phyloP scores from a whole-genome alignment of 2,329 filamentous ascomycete species.

The Fusarium foetens region DNA sequence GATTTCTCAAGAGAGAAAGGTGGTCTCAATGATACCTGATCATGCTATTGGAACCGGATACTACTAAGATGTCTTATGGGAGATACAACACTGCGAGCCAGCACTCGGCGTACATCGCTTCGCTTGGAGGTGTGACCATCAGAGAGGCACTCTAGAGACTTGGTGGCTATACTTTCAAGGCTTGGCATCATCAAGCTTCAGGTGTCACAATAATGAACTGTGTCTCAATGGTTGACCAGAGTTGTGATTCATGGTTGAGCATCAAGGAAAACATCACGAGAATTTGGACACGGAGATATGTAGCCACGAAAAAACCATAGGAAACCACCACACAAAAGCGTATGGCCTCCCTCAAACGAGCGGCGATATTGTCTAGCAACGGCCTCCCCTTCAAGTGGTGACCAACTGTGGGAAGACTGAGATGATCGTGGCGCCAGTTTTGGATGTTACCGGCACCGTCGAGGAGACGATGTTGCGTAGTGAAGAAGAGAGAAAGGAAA shows the following conservation, averaged over 20 bases:
- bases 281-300: slow-evolving; percentile 40
- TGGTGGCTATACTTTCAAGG: neutral
- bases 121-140: neutral
- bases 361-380: slow-evolving; percentile 54
- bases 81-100: neutral
- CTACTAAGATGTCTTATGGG: neutral
- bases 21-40: neutral
- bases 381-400: slow-evolving; percentile 30
- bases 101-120: neutral
- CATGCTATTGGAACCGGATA: neutral
- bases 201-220: neutral
- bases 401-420: slow-evolving; percentile 40
- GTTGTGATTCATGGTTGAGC: neutral
- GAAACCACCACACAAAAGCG: slow-evolving; percentile 54
- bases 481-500: slow-evolving; percentile 30
- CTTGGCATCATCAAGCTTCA: neutral
- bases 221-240: neutral
- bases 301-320: slow-evolving; percentile 57
- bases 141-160: neutral
- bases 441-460: slow-evolving; percentile 38
- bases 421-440: slow-evolving; percentile 40
- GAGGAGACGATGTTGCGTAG: slow-evolving; percentile 49
- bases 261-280: slow-evolving; percentile 1
- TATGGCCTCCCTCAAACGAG: slow-evolving; percentile 58
- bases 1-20: neutral